Base-by-base conservation (phyloP, 148 eudicot genomes). In the Rhododendron henanense region DNA sequence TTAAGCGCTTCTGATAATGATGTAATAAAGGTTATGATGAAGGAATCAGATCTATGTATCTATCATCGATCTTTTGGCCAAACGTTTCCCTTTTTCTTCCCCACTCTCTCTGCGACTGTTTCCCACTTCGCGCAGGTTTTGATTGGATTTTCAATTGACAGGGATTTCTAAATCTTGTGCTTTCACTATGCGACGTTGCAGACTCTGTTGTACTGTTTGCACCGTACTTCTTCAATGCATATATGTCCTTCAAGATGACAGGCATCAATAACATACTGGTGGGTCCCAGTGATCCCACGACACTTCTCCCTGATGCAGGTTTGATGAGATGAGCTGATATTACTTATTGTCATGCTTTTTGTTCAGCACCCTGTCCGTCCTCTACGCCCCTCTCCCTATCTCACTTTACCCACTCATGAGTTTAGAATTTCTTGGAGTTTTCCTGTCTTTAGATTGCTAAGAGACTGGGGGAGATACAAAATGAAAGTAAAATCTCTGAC, bases 151-250 rank as follows among this genome's bases (percentile, higher is more conserved):
- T 77, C 45, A 37, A 33, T 74, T 63, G 39, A 53, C 87, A 89
- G 90, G 90, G 88, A 47, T 89, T 89, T 59, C 50, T 86, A 85
- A 89, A 86, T 78, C 83, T 89, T 35, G 90, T 89, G 25, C 90
- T 89, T 81, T 59, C 88, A 41, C 82, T 89, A 2, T 89, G 90
- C 55, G 88, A 89, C 71, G 88, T 85, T 21, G 83, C 51, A 19
- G 90, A 89, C 59, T 74, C 90, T 11, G 90, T 89, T 13, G 85
- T 89, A 50, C 88, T 89, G 53, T 89, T 89, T 87, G 88, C 90
- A n/a, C 90, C 90, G 2, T 89, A 89, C 87, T 89, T 89, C 86
- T 89, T 89, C 88, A 89, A 89, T 76, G 87, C 88, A 21, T 89
- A 89, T 75, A 84, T 84, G 88, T 50, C 88, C 80, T 89, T 89